These are phyloP conservation scores for Teunomyces atbi DNA, from an alignment of 805 yeast genomes.

Conservation along the genomic window DNA sequence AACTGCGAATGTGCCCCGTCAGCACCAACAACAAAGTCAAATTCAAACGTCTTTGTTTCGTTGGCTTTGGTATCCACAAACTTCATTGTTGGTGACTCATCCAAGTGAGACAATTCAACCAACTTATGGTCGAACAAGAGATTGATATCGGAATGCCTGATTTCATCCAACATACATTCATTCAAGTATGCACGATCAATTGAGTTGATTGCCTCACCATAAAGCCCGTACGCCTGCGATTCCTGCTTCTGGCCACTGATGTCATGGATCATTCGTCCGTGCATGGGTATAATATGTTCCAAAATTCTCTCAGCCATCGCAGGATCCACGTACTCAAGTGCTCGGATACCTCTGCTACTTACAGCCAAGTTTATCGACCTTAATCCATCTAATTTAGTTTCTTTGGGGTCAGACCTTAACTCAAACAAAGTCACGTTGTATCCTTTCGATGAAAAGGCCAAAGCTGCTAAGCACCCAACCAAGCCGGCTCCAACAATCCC, in stretches of 20 bases:
- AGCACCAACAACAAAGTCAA: conserved; percentile 73
- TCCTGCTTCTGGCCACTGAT: conserved; percentile 53
- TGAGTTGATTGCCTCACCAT: conserved; percentile 82
- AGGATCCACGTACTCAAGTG: conserved; percentile 61
- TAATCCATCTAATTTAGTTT: conserved; percentile 31
- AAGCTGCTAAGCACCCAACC: conserved; percentile 81
- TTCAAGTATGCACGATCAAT: conserved; percentile 76
- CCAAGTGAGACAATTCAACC: conserved; percentile 29
- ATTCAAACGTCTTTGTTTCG: conserved; percentile 20
- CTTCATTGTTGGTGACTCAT: conserved; percentile 20
- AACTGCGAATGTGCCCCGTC: conserved; percentile 84
- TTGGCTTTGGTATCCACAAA: conserved; percentile 21
- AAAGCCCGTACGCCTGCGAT: conserved; percentile 73
- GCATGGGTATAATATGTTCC: conserved; percentile 73
- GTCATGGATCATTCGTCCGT: conserved; percentile 88
- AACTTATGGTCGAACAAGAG: conserved; percentile 59
- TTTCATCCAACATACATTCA: conserved; percentile 60
- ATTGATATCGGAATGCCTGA: conserved; percentile 42
- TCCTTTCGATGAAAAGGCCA: conserved; percentile 75
- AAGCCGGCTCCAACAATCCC: conserved; percentile 87
- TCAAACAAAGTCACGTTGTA: conserved; percentile 73
- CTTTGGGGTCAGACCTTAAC: conserved; percentile 65
- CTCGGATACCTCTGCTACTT: conserved; percentile 77
- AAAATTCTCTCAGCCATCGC: conserved; percentile 56
- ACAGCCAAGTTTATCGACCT: conserved; percentile 86